Base-by-base conservation (phyloP, 148 eudicot species). In the Nyssa sinensis region DNA sequence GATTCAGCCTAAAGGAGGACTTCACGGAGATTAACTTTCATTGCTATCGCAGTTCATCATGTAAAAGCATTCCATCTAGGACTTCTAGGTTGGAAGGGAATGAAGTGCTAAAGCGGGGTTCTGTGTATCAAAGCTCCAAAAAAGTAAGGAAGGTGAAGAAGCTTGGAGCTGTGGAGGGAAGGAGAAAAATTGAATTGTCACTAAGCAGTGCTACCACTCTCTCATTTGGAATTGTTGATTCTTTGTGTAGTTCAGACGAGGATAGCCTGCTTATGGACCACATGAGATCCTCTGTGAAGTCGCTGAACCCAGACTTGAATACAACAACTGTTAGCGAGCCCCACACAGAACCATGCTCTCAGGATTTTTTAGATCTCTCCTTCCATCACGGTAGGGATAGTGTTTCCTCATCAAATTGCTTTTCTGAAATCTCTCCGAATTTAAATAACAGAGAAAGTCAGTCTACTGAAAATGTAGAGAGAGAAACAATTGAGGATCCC, bases 41-140 rank as follows among this genome's bases (percentile, higher is more conserved):
- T n/a, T n/a, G n/a, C n/a, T n/a, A n/a, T n/a, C n/a, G 92, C 17
- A 92, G 97, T 76, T 85, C 85, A 70, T 94, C 98, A 19, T 94
- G 98, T 83, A 88, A 82, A 75, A 89, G 69, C 66, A 79, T 73
- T 29, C 87, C 81, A 57, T 73, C 88, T 31, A 74, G 82, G 60
- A 73, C 81, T 37, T 47, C 65, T 61, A 77, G 70, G 72, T 70
- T 72, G 27, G 84, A 86, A 79, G 65, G 75, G 67, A 81, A 80
- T 69, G 89, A 86, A 75, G 72, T 79, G 31, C 77, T 76, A 62
- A 92, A 84, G 80, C 84, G 97, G 47, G 95, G 89, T 71, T 94
- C 98, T 7, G 92, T 94, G 5, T 94, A 90, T 79, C 93, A 88
- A 79, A 79, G 92, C 75, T 87, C 93, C 24, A 72, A 78, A 37